A percentile compares a stretch with the other conserved stretches of the same genome.
phyloP scores from a whole-genome alignment of 495 filamentous ascomycete genomes.

The Physcia stellaris region DNA sequence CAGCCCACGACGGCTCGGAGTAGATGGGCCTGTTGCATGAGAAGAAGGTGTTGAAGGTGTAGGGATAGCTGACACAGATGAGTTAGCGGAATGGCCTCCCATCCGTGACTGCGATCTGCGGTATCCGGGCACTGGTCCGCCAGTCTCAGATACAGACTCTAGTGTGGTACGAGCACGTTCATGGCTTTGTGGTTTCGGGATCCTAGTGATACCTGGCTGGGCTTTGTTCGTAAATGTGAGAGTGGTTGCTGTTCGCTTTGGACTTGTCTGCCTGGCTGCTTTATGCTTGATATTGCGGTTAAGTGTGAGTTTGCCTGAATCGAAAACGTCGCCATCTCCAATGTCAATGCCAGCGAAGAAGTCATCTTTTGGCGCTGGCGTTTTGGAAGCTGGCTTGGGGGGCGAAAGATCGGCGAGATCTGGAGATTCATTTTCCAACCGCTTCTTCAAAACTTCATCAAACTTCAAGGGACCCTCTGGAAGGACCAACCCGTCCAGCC shows the following conservation, averaged over 20 bases:
- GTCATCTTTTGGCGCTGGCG: slow-evolving; percentile 46
- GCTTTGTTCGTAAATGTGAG: slow-evolving; percentile 79
- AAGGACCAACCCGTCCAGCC: slow-evolving; percentile 70
- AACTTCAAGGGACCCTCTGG: slow-evolving; percentile 76
- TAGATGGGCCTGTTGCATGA: slow-evolving; percentile 26
- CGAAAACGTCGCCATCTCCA: slow-evolving; percentile 68
- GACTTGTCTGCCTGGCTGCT: slow-evolving; percentile 47
- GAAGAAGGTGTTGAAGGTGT: slow-evolving; percentile 33
- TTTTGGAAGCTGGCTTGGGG: slow-evolving; percentile 21
- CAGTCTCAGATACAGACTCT: slow-evolving; percentile 86
- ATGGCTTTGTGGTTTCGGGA: slow-evolving; percentile 51
- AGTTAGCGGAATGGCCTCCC: slow-evolving; percentile 47
- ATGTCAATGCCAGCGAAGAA: slow-evolving; percentile 82
- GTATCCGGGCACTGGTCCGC: slow-evolving; percentile 49
- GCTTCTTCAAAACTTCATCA: slow-evolving; percentile 56
- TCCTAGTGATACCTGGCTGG: slow-evolving; percentile 33
- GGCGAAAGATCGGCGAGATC: slow-evolving; percentile 20
- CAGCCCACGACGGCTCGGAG: slow-evolving; percentile 44
- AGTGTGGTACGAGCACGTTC: slow-evolving; percentile 60
- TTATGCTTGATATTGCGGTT: slow-evolving; percentile 91
- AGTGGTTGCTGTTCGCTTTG: slow-evolving; percentile 63
- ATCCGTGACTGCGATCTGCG: slow-evolving; percentile 51
- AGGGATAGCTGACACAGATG: slow-evolving; percentile 50
- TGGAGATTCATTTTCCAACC: slow-evolving; percentile 39
- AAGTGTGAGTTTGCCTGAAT: slow-evolving; percentile 64